These are phyloP conservation scores for Phytophthora litchii DNA, from an alignment of 352 stramenopile species.

Conservation along the genomic window DNA sequence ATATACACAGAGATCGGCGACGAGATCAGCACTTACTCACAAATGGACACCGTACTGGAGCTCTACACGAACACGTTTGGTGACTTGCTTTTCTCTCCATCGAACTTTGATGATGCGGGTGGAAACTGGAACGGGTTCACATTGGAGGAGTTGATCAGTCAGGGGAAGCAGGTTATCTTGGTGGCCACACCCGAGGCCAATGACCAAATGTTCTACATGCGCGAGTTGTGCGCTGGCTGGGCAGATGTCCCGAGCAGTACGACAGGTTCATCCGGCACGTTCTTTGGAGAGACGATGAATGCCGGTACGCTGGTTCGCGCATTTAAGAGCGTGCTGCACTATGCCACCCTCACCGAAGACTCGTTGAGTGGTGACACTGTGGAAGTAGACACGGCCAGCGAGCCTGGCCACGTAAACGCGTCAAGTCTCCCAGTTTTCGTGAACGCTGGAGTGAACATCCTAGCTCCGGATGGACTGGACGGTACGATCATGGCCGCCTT, in stretches of 20 bases:
- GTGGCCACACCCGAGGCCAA: slow-evolving; percentile 52
- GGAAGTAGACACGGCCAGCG: slow-evolving; percentile 25
- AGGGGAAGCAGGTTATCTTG: slow-evolving; percentile 61
- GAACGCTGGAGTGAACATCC: slow-evolving; percentile 62
- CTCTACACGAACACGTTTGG: slow-evolving; percentile 58
- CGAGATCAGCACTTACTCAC: slow-evolving; percentile 49
- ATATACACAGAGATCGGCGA: slow-evolving; percentile 65
- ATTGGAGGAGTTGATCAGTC: slow-evolving; percentile 47
- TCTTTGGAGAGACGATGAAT: slow-evolving; percentile 54
- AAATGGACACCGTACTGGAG: slow-evolving; percentile 48
- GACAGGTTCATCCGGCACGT: slow-evolving; percentile 27
- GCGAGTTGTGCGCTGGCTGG: slow-evolving; percentile 51
- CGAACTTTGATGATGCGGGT: slow-evolving; percentile 40
- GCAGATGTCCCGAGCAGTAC: slow-evolving; percentile 41
- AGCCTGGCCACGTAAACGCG: slow-evolving; percentile 38
- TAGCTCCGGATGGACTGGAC: slow-evolving; percentile 64
- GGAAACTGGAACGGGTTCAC: slow-evolving; percentile 58
- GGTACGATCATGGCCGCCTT: slow-evolving; percentile 51
- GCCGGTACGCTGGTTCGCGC: slow-evolving; percentile 50
- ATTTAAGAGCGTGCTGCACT: slow-evolving; percentile 56
- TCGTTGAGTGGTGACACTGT: slow-evolving; percentile 26
- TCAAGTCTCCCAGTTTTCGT: slow-evolving; percentile 53
- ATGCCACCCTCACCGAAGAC: slow-evolving; percentile 52
- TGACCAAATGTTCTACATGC: slow-evolving; percentile 65
- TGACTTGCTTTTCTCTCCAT: slow-evolving; percentile 55